Base-by-base conservation (phyloP, 2,329 filamentous ascomycete species). In the Verticillium nubilum region DNA sequence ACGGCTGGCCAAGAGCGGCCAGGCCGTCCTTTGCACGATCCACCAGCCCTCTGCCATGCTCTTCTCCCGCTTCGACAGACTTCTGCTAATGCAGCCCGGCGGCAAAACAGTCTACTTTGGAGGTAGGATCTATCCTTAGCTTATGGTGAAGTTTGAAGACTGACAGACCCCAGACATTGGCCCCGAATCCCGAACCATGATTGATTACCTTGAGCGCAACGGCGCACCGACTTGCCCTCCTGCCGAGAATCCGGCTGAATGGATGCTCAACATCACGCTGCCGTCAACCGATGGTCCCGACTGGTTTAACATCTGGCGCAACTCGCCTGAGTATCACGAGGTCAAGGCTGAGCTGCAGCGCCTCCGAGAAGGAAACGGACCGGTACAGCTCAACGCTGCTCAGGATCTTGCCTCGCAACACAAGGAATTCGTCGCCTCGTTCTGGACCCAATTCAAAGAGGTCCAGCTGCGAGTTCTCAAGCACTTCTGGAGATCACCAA, bases 401-500 rank as follows among this genome's bases (percentile, higher is more conserved):
- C 42, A 58, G 2, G 57, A 60, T n/a, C 33, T 50, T 5, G 37
- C 59, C 12, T 55, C 56, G 5, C 53, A 61, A 77, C 59, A 80
- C 67, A 77, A 80, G 29, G 88, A 91, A 73, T 93, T 92, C 61
- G 89, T 90, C 2, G 87, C 88, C 47, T 85, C 88, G 0, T 88
- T 92, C 67, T 65, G 63, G 7, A 69, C 76, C 13, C 90, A 93
- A 68, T 73, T 90, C 23, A 74, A 71, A 47, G 77, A 86, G 64
- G 86, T 88, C 35, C 80, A 81, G 19, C 66, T 77, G 27, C 85
- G 88, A 65, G 84, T 89, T 13, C 89, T 89, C 73, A 78, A 87
- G 65, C 87, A 90, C 69, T 90, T 89, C 76, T 91, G 87, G 87
- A 83, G 88, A 54, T 89, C 83, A 1, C 87, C 88, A 0, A 79